Evolutionary conservation across 2,329 filamentous ascomycete genomes (phyloP).

Genomic region (Diaporthe humulicola): DNA sequence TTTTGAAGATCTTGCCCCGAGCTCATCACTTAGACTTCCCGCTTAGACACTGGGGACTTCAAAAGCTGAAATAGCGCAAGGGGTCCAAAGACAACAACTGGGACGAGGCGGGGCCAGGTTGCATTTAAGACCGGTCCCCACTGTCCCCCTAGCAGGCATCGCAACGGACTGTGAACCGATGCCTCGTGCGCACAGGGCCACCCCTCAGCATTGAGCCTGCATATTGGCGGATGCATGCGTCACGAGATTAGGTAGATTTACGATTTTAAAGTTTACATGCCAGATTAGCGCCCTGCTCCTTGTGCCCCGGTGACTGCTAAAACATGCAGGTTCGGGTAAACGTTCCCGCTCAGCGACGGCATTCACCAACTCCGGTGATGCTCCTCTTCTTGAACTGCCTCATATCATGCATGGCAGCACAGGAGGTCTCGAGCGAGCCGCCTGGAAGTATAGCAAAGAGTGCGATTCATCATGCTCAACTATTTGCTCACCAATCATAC

Average conservation of each 20-base stretch:
- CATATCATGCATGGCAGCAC: too few species aligned
- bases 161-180: background rate
- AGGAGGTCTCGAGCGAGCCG: too few species aligned
- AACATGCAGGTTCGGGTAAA: background rate
- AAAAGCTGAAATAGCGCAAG: background rate
- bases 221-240: background rate
- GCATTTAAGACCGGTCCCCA: background rate
- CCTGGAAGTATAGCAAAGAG: background rate
- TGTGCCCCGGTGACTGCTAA: background rate
- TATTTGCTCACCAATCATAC: background rate
- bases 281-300: background rate
- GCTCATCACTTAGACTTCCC: background rate
- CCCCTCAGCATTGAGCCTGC: background rate
- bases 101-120: background rate
- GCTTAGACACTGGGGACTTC: background rate
- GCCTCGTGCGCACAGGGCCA: constrained; percentile 13
- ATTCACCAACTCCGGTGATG: background rate
- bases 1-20: background rate
- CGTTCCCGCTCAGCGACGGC: background rate
- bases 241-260: background rate
- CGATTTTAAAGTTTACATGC: background rate
- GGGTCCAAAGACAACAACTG: background rate
- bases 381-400: background rate
- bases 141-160: background rate
- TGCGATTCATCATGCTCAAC: background rate